Evolutionary conservation across 129 eudicot genomes (phyloP).

Genomic region (Flaveria robusta): DNA sequence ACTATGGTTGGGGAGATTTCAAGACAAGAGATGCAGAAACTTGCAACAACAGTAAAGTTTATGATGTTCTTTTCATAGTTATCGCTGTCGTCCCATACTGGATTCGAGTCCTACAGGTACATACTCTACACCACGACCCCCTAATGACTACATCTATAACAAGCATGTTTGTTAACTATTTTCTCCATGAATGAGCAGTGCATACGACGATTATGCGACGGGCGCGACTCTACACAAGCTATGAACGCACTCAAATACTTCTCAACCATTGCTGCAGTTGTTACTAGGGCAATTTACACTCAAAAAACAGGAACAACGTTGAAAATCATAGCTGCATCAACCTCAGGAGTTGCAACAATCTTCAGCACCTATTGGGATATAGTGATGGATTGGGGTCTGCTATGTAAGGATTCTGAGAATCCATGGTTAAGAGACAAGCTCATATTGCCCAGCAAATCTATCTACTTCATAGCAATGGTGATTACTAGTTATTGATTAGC

Average conservation of each 20-base stretch:
- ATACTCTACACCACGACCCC: neutral
- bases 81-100: conserved; percentile 65
- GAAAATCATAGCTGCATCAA: conserved; percentile 46
- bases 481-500: neutral
- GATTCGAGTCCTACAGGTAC: conserved; percentile 65
- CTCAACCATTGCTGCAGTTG: conserved; percentile 62
- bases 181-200: conserved; percentile 41
- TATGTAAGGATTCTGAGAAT: conserved; percentile 47
- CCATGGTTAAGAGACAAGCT: conserved; percentile 78
- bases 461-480: conserved; percentile 70
- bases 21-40: conserved; percentile 43
- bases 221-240: conserved; percentile 50
- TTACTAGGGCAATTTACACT: conserved; percentile 45
- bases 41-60: conserved; percentile 33
- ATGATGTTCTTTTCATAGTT: conserved; percentile 32
- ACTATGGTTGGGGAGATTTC: conserved; percentile 66
- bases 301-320: conserved; percentile 27
- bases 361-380: conserved; percentile 72
- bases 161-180: neutral
- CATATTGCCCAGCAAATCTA: conserved; percentile 41
- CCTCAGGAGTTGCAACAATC: conserved; percentile 59
- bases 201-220: conserved; percentile 53
- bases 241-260: conserved; percentile 61
- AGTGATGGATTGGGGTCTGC: conserved; percentile 74
- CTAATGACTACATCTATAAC: neutral